Conservation (phyloP, 345 rosid genomes). For the thale cress (Arabidopsis thaliana) region DNA sequence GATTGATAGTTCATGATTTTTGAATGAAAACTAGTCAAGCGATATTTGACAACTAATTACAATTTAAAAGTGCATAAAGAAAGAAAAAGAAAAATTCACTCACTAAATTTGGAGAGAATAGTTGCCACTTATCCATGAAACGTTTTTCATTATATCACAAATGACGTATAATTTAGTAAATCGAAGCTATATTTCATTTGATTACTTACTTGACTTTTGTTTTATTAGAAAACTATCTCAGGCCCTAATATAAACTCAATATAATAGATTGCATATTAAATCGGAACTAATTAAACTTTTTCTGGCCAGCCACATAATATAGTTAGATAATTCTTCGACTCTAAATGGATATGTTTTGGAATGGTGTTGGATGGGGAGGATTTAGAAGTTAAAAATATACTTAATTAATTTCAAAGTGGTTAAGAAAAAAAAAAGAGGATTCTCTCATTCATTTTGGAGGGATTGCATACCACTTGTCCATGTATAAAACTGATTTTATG, state of each 20-base stretch:
- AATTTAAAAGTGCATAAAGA: background rate
- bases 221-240: background rate
- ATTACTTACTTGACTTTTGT: background rate
- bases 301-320: background rate
- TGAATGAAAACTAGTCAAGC: background rate
- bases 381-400: background rate
- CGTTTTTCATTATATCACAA: slow-evolving; percentile 1
- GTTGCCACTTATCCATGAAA: slow-evolving; percentile 27
- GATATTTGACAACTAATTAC: background rate
- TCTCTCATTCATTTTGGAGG: background rate
- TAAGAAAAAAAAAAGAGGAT: background rate
- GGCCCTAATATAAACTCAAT: background rate
- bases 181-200: background rate
- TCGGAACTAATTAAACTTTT: background rate
- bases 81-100: background rate
- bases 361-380: background rate
- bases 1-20: slow-evolving; percentile 3
- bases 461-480: background rate
- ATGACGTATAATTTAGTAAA: background rate
- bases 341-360: background rate
- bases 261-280: background rate
- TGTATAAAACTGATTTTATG: background rate
- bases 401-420: background rate
- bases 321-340: background rate
- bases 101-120: background rate